Evolutionary conservation across 2,329 filamentous ascomycete genomes (phyloP).

Genomic region (Graphium sp.): DNA sequence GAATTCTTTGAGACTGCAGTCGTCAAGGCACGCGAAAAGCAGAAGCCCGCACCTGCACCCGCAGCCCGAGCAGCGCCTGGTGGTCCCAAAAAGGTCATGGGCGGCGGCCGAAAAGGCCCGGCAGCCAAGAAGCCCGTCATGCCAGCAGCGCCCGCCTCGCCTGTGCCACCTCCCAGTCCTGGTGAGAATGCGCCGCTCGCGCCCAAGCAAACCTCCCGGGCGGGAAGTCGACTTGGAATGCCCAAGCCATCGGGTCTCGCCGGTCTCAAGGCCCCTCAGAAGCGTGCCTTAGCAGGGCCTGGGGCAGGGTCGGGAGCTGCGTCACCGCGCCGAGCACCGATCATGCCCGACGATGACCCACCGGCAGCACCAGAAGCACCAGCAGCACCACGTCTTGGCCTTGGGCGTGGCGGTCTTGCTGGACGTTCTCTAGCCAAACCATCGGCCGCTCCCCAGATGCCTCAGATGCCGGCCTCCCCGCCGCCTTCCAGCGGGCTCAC

Average conservation of each 20-base stretch:
- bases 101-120: constrained; percentile 23
- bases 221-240: constrained; percentile 35
- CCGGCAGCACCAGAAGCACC: constrained; percentile 31
- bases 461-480: constrained; percentile 24
- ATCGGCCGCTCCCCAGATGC: constrained; percentile 28
- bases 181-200: constrained; percentile 37
- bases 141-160: constrained; percentile 16
- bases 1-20: constrained; percentile 60
- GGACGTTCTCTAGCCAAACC: constrained; percentile 75
- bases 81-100: constrained; percentile 26
- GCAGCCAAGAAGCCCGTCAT: constrained; percentile 26
- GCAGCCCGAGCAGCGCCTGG: constrained; percentile 28
- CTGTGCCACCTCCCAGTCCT: constrained; percentile 21
- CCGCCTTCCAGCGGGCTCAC: constrained; percentile 47
- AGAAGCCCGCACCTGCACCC: constrained; percentile 58
- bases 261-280: constrained; percentile 44
- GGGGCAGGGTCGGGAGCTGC: constrained; percentile 25
- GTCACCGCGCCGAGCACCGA: constrained; percentile 34
- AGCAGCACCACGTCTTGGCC: constrained; percentile 43
- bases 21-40: constrained; percentile 44
- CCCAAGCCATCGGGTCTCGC: constrained; percentile 32
- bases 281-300: constrained; percentile 33
- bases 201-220: constrained; percentile 39
- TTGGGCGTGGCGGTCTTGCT: constrained; percentile 68
- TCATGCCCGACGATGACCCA: constrained; percentile 41